Evolutionary conservation across 805 yeast species (phyloP).

Genomic region (Cyberlindnera euphorbiae): DNA sequence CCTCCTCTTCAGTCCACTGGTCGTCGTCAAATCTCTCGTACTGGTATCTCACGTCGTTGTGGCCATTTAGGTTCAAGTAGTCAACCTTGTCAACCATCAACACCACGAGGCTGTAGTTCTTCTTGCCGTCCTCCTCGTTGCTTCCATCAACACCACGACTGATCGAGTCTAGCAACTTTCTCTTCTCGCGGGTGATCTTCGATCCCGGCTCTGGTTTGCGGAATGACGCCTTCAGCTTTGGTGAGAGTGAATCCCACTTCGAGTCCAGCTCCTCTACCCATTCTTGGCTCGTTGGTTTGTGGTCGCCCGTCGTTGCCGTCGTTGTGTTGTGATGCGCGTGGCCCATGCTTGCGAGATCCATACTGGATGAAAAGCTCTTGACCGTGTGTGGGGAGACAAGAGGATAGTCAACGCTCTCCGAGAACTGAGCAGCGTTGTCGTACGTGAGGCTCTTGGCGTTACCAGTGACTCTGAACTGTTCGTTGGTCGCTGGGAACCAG

Average conservation of each 20-base stretch:
- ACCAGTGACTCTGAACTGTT: conserved; percentile 74
- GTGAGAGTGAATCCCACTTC: conserved; percentile 59
- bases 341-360: conserved; percentile 20
- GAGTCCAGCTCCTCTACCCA: conserved; percentile 63
- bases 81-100: conserved; percentile 71
- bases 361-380: conserved; percentile 19
- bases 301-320: neutral
- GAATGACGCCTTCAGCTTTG: conserved; percentile 57
- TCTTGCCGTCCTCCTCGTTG: conserved; percentile 50
- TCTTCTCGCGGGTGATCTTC: conserved; percentile 47
- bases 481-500: conserved; percentile 56
- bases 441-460: conserved; percentile 43
- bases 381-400: conserved; percentile 27
- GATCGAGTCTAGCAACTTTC: conserved; percentile 61
- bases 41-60: conserved; percentile 41
- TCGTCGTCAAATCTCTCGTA: conserved; percentile 51
- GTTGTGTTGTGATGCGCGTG: conserved; percentile 22
- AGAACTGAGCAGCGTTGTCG: conserved; percentile 14
- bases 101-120: conserved; percentile 65
- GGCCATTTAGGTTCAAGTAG: conserved; percentile 53
- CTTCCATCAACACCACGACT: conserved; percentile 81
- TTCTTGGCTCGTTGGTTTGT: conserved; percentile 38
- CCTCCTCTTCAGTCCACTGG: conserved; percentile 73
- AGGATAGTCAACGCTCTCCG: conserved; percentile 24
- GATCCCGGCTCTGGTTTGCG: conserved; percentile 73